Evolutionary conservation across 1,284 basidiomycete species (phyloP), one percentile per base, ranked within the genome.

Genomic region (Boletellus deceptivus): DNA sequence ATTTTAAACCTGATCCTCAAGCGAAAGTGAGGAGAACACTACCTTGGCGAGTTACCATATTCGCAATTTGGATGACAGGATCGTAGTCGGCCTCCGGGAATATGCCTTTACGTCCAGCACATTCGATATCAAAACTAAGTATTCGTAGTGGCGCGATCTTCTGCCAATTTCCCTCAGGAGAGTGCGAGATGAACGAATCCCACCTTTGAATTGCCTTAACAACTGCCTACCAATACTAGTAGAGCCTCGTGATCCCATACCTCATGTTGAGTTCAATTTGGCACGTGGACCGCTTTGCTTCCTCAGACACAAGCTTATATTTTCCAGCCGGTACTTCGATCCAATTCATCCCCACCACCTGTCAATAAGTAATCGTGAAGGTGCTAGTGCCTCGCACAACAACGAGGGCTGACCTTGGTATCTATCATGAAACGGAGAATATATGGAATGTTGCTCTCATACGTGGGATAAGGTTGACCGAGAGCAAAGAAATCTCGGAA

Each of bases 291-390:
- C 78, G 77, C 64, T 84, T 89, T 29, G 78, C 75, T 29, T 75
- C 73, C 8, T 70, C 74, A 1, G 77, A 60, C 16, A 86, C 55
- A 9, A 95, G 59, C 16, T 75, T 74, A 63, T 97, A 98, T 59
- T 83, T 84, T 2, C 90, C 89, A 1, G 86, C 83, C 2, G 89
- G 88, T 17, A 93, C 74, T 69, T 97, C 93, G 37, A 98, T 86
- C 94, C 94, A 98, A 65, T 96, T 98, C 94, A 98, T 98, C 4
- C 94, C 94, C 39, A 94, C 86, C 20, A 98, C 83, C 91, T 95
- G 56, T 8, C 3, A 14, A 48, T 8, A 29, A 40, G 9, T n/a
- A 9, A 45, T 38, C n/a, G 34, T 31, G 2, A 6, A 22, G n/a
- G 24, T 31, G 6, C 44, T 6, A 2, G 48, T 10, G 45, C 25